Evolutionary conservation across 2,329 filamentous ascomycete species (phyloP).

Genomic region (Colletotrichum somersetense): DNA sequence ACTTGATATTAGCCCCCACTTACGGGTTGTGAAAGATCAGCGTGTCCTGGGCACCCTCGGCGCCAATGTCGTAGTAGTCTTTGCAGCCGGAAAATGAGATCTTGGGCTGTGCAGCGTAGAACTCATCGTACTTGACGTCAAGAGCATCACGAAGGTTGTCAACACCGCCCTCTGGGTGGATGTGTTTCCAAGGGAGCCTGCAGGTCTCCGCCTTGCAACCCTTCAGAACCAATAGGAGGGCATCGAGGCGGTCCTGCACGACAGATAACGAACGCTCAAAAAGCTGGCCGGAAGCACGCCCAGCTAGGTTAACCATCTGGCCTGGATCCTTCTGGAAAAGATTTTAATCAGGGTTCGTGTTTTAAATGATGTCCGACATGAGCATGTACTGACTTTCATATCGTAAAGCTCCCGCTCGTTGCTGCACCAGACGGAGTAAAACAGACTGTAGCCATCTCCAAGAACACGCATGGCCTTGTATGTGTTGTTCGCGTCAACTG

Average conservation of each 20-base stretch:
- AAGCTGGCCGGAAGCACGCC: constrained; percentile 42
- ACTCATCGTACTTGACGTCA: constrained; percentile 60
- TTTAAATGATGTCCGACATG: background rate
- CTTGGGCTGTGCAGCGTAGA: constrained; percentile 63
- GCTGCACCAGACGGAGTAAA: constrained; percentile 78
- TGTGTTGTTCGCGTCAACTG: constrained; percentile 60
- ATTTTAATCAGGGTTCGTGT: background rate
- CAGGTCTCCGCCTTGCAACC: constrained; percentile 68
- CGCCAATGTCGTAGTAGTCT: constrained; percentile 66
- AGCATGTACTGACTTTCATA: constrained; percentile 57
- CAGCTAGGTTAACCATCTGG: constrained; percentile 61
- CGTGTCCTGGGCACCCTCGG: constrained; percentile 64
- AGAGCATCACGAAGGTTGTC: constrained; percentile 65
- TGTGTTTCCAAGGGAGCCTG: constrained; percentile 66
- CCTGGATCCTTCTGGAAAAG: constrained; percentile 61
- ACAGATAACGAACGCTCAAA: constrained; percentile 52
- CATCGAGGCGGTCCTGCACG: constrained; percentile 65
- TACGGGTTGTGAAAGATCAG: constrained; percentile 31
- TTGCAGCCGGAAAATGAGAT: constrained; percentile 68
- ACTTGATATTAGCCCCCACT: background rate
- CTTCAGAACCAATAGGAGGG: constrained; percentile 71
- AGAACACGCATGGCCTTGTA: constrained; percentile 72
- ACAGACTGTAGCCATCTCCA: constrained; percentile 67
- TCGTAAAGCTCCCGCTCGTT: constrained; percentile 77
- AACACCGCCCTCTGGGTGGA: constrained; percentile 68